Base-by-base conservation (phyloP, 2,329 filamentous ascomycete species). In the Lachnellula subtilissima region DNA sequence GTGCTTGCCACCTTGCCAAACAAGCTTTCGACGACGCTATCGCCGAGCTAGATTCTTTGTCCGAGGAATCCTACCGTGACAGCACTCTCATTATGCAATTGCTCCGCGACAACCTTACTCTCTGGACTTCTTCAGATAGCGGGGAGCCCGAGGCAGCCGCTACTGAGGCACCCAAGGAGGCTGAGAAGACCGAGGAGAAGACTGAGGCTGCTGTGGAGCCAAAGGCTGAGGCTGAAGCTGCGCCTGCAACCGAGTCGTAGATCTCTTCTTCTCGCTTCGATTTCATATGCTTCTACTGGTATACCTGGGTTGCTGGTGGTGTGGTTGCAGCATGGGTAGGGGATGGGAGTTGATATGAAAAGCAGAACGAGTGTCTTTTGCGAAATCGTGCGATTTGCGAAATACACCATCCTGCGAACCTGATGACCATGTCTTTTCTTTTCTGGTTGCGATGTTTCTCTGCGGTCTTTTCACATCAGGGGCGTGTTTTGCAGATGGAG, bases 21-120 rank as follows among this genome's bases (percentile, higher is more conserved):
- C 93, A 97, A 82, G 93, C 94, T 50, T 97, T 97, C 72, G 93
- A 97, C 74, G 93, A 97, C 75, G 93, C 93, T 71, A 97, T 97
- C 75, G 93, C 93, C 72, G 72, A 97, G 86, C 91, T 97, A 69
- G 93, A 97, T 82, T 96, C 91, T 51, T 83, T 97, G 64, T 96
- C 91, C 59, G 93, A 97, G 82, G 93, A 97, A 81, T 96, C 91
- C 59, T 97, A 97, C 88, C 90, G 92, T 73, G 93, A 97, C 79
- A 96, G 91, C 85, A 97, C 93, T 58, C 85, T 97, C 70, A 97
- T 97, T 82, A 97, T 97, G 93, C 93, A 97, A 83, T 84, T 97
- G 62, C 88, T 97, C 75, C 90, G 93, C 73, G 93, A 97, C 82
- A 97, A 97, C 84, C 83, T 97, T 62, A 97, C 92, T 65, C 88